Evolutionary conservation across 176 grass and related monocot genomes (phyloP), one percentile per base, ranked within the genome.

Genomic region (Pontederia crassipes): DNA sequence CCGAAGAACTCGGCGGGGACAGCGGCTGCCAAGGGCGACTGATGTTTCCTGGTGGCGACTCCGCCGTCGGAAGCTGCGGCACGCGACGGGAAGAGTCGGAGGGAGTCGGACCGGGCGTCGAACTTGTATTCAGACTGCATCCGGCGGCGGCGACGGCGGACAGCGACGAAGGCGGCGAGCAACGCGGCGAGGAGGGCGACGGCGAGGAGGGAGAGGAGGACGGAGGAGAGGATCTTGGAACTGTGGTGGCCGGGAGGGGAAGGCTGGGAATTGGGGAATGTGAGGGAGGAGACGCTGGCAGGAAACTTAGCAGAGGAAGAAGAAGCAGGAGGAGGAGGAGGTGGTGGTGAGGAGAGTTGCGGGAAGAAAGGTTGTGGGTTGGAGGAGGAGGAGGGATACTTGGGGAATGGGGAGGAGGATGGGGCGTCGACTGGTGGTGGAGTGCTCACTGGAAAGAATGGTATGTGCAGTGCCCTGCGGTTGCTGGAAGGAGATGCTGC

Each of bases 181-280:
- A 82, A 88, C 4, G 74, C 84, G 45, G 87, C 61, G 27, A 83
- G 85, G 29, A 91, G 59, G 12, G 76, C 87, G 10, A 98, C 84
- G 47, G 86, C 84, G 48, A 92, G 73, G 65, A 92, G 58, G 40
- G 93, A 84, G 59, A 88, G 84, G 51, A 98, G 67, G 35, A 89
- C 48, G 53, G 90, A 82, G 45, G 84, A 84, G 29, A 98, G 81
- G 66, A 87, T 53, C 75, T 82, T 88, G 61, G 87, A 70, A 8
- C 63, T 11, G 24, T 49, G 32, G 54, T 54, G 59, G 28, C 24
- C 48, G 5, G 55, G 49, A 27, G 66, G 46, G 4, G 55, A 11
- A 27, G 58, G 59, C 49, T 58, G 57, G 12, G 87, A 76, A 67
- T 67, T 80, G 57, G 83, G 83, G 57, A 83, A 85, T 2, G 61